These are phyloP conservation scores for Sporisorium exsertum DNA, from an alignment of 1,284 basidiomycete genomes.

Conservation along the genomic window DNA sequence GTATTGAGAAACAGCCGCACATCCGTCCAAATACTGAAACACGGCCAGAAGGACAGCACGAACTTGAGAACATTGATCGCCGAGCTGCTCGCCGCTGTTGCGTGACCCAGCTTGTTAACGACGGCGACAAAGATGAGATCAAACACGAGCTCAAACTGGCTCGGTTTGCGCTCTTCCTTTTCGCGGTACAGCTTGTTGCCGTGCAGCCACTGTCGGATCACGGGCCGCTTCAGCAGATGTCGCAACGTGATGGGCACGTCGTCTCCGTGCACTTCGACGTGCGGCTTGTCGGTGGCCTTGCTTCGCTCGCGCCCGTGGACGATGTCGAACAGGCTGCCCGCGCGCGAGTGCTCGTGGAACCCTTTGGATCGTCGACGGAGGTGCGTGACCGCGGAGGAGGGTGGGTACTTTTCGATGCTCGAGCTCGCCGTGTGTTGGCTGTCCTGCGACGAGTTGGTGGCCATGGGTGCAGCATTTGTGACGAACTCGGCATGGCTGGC, in stretches of 20 bases:
- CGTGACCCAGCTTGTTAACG: conserved; percentile 58
- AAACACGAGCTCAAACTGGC: conserved; percentile 68
- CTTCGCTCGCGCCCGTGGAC: conserved; percentile 27
- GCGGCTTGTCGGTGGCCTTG: conserved; percentile 22
- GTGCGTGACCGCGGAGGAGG: conserved; percentile 3
- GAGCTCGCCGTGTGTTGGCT: conserved; percentile 14
- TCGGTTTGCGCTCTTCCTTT: conserved; percentile 60
- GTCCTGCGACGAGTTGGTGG: conserved; percentile 15
- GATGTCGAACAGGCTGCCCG: conserved; percentile 35
- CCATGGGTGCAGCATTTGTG: conserved; percentile 26
- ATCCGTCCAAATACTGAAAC: conserved; percentile 64
- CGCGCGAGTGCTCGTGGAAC: conserved; percentile 19
- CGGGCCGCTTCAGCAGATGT: conserved; percentile 65
- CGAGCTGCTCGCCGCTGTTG: conserved; percentile 59
- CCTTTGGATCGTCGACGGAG: conserved; percentile 28
- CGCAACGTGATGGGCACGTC: conserved; percentile 58
- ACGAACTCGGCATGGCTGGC: conserved; percentile 16
- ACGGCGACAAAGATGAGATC: conserved; percentile 65
- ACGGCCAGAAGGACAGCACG: conserved; percentile 64
- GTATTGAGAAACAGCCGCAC: conserved; percentile 63
- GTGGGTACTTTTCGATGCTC: conserved; percentile 8
- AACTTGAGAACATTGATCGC: conserved; percentile 66
- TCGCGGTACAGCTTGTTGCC: conserved; percentile 65
- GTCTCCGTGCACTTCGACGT: conserved; percentile 50
- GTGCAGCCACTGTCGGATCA: conserved; percentile 68